Evolutionary conservation across 192 early-diverging fungal species (phyloP), one percentile per base, ranked within the genome.

Genomic region (Glomus cerebriforme): DNA sequence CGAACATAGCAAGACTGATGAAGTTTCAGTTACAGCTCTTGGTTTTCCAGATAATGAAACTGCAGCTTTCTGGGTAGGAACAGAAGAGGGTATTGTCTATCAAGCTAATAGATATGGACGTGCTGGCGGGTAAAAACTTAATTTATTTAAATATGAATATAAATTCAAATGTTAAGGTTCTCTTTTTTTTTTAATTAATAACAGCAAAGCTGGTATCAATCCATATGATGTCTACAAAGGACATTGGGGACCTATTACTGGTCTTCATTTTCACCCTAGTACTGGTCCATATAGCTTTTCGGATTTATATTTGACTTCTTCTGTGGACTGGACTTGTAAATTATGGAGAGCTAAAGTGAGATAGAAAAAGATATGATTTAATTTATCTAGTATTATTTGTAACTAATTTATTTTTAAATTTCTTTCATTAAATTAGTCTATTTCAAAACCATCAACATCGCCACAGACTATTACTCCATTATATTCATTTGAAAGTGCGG

Each of bases 251-350:
- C 90, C 93, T 31, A 87, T 99, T 24, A 99, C 96, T 58, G 91
- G 93, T 66, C 82, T 99, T 72, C 85, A 93, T 64, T 97, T 98
- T 87, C 98, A 99, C 82, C 97, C 97, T 34, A 59, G 89, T 10
- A 79, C 85, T 69, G 93, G 92, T 9, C 89, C 92, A n/a, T 81
- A 88, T 29, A 96, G 97, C 78, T 97, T 97, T 81, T 89, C 94
- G 7, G 96, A 99, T 82, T 81, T 99, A 60, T 99, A 95, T 79
- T 79, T 99, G 68, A 98, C 97, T 9, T 88, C 89, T 43, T 95
- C 94, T 12, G 93, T 97, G 3, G 98, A 99, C 82, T 99, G 98
- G 98, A 97, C 97, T 1, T 92, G 97, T 79, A 97, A 98, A 73
- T 85, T 99, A 19, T 99, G 98, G 98, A 88, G 93, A 73, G 91